Evolutionary conservation across 2,329 filamentous ascomycete species (phyloP).

Genomic region (Onygenales sp.): DNA sequence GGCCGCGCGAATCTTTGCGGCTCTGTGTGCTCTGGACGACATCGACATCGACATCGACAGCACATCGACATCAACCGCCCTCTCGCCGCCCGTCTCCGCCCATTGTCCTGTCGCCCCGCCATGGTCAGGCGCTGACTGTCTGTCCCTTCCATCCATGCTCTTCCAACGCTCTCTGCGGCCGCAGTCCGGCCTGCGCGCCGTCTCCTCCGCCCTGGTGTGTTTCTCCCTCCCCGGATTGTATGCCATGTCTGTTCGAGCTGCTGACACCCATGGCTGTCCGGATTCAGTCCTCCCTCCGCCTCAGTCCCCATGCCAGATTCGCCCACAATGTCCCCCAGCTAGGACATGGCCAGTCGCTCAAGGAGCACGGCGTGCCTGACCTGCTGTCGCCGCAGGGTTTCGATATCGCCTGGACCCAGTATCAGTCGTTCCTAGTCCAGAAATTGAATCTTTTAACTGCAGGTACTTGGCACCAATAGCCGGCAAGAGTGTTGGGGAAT

Average conservation of each 20-base stretch:
- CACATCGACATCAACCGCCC: too few relatives aligned
- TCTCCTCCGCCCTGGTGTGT: slow-evolving; percentile 27
- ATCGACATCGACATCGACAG: too few relatives aligned
- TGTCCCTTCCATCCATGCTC: slow-evolving; percentile 24
- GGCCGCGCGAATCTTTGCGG: neutral
- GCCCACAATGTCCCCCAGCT: slow-evolving; percentile 42
- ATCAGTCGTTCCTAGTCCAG: slow-evolving; percentile 64
- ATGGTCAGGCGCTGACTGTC: slow-evolving; percentile 7
- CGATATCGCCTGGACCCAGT: slow-evolving; percentile 69
- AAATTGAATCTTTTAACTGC: slow-evolving; percentile 65
- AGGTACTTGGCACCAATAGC: slow-evolving; percentile 42
- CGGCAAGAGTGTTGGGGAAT: neutral
- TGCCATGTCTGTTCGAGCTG: neutral
- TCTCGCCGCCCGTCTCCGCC: neutral
- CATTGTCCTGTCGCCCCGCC: neutral
- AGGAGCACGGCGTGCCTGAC: slow-evolving; percentile 51
- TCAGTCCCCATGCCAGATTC: slow-evolving; percentile 27
- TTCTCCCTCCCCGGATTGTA: slow-evolving; percentile 5
- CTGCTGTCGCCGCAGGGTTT: slow-evolving; percentile 63
- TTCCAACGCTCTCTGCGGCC: slow-evolving; percentile 34
- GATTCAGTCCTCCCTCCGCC: slow-evolving; percentile 22
- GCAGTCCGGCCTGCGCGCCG: slow-evolving; percentile 34
- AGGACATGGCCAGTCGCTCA: slow-evolving; percentile 36
- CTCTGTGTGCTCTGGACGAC: too few relatives aligned
- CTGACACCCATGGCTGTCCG: slow-evolving; percentile 13